Conservation (phyloP, 129 eudicot genomes). For the Flaveria sonorensis region DNA sequence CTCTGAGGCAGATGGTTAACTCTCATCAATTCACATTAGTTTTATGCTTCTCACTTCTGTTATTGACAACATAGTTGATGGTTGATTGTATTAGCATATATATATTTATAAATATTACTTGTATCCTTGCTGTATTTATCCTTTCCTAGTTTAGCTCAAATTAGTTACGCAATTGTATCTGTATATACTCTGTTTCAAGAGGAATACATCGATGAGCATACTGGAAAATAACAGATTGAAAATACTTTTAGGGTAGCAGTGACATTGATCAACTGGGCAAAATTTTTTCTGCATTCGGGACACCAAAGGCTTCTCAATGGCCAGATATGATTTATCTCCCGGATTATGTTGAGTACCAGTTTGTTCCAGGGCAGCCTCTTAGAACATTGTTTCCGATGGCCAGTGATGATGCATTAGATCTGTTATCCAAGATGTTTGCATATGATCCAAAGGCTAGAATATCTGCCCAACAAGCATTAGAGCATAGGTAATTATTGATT, state of each 20-base stretch:
- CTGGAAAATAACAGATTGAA: background rate
- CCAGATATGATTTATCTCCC: constrained; percentile 89
- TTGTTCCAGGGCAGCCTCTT: constrained; percentile 78
- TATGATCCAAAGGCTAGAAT: constrained; percentile 96
- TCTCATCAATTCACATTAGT: background rate
- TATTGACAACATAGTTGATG: constrained; percentile 13
- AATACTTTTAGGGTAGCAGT: constrained; percentile 66
- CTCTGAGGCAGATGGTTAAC: background rate
- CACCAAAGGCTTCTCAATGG: constrained; percentile 94
- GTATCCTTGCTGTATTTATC: too few relatives aligned
- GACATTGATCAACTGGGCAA: constrained; percentile 97
- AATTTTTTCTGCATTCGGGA: constrained; percentile 92
- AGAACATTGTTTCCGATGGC: constrained; percentile 93
- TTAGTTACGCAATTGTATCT: too few relatives aligned
- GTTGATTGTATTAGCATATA: background rate
- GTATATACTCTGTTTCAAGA: too few relatives aligned
- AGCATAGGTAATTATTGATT: constrained; percentile 63
- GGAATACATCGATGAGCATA: too few relatives aligned
- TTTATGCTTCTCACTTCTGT: background rate
- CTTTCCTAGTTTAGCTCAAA: too few relatives aligned
- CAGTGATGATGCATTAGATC: constrained; percentile 88
- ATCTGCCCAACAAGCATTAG: constrained; percentile 89
- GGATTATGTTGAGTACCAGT: constrained; percentile 89
- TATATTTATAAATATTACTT: too few relatives aligned
- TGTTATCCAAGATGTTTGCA: constrained; percentile 81